Base-by-base conservation (phyloP, 805 yeast genomes). In the Monosporozyma siamensis region DNA sequence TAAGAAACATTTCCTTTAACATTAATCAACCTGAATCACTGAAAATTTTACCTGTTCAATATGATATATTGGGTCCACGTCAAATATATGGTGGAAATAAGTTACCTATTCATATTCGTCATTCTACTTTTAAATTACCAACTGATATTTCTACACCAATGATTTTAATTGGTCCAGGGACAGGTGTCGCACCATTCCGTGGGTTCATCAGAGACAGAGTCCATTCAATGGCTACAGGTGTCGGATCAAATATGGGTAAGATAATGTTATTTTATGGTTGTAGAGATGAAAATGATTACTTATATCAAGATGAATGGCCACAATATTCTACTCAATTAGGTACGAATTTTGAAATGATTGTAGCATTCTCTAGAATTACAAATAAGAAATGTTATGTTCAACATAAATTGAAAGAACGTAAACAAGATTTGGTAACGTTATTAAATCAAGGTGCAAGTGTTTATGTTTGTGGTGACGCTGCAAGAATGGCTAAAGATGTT, bases 141-240 rank as follows among this genome's bases (percentile, higher is more conserved):
- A 72, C 88, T 6, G 85, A 86, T 58, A 82, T 94, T 25, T 64
- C 75, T 3, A 77, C 80, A 25, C 97, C 97, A 14, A 73, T 90
- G 18, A 87, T 90, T 54, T 77, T 89, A 82, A 74, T 90, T 56
- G 98, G 98, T 23, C 97, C 98, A 37, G 98, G 98, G 50, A 92
- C 98, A 3, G 98, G 98, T 63, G 90, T 90, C 40, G 97, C 98
- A 8, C 98, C 98, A 48, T 86, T 92, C 71, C 80, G 98, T 68
- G 98, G 95, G 3, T 90, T 90, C 52, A 65, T 90, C 29, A 80
- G 94, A 68, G 98, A 90, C 61, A 81, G 89, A 56, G 83, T 80
- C n/a, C 61, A 67, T 31, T 75, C 69, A 56, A 66, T 66, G 10
- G 69, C 69, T 44, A 61, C 61, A 37, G 69, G 71, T 50, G 25